These are phyloP conservation scores for Yamadazyma dushanensis DNA, from an alignment of 1,139 yeast species.

Conservation along the genomic window DNA sequence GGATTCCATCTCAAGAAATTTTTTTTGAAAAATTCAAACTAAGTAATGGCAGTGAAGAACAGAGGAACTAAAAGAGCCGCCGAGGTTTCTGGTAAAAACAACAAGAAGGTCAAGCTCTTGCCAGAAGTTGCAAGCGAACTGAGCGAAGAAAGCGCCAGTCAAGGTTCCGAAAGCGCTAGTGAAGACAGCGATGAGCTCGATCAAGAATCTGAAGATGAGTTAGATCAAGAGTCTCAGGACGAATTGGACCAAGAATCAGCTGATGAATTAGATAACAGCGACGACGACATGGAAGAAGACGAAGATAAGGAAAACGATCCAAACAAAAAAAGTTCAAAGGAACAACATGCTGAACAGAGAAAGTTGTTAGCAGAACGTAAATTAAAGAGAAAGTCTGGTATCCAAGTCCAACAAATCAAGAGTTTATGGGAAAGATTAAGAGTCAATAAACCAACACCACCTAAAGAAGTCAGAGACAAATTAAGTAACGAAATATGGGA, in stretches of 20 bases:
- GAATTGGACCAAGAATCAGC: constrained; percentile 20
- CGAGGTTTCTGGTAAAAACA: constrained; percentile 17
- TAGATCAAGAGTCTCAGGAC: constrained; percentile 21
- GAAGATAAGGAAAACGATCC: constrained; percentile 28
- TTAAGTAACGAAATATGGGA: constrained; percentile 85
- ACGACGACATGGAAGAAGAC: constrained; percentile 17
- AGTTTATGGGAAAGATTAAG: constrained; percentile 88
- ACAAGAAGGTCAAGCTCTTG: constrained; percentile 30
- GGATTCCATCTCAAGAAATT: constrained; percentile 11
- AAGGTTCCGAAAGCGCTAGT: constrained; percentile 2
- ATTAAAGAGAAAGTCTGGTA: constrained; percentile 81
- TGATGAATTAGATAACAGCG: constrained; percentile 20
- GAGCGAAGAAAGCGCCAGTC: constrained; percentile 13
- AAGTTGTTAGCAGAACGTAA: constrained; percentile 79
- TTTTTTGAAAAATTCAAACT: constrained; percentile 4
- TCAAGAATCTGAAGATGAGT: constrained; percentile 21
- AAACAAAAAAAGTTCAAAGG: constrained; percentile 55
- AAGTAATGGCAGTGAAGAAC: constrained; percentile 23
- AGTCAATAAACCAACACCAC: constrained; percentile 80
- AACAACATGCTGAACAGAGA: constrained; percentile 83
- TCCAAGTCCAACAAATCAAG: constrained; percentile 82
- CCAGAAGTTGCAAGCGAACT: constrained; percentile 17
- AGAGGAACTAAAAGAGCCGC: constrained; percentile 38
- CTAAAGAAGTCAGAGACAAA: constrained; percentile 75
- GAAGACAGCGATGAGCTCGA: constrained; percentile 20